Evolutionary conservation across 495 filamentous ascomycete species (phyloP), one percentile per base, ranked within the genome.

Genomic region (Podospora tetraspora): DNA sequence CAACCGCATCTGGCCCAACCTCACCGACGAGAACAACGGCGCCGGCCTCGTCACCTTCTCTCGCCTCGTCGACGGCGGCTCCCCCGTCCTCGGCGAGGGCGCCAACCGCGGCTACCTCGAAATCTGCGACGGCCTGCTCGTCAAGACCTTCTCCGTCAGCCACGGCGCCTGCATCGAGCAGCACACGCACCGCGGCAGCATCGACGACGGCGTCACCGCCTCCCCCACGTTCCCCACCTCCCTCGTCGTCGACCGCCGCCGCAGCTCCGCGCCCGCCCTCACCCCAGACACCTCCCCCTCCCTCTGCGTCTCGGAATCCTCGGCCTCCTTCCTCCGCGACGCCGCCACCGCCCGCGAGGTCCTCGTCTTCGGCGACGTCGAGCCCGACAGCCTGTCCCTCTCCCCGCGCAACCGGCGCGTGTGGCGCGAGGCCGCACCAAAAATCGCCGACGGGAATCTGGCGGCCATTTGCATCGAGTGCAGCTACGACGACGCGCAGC

Each of bases 1-100:
- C 79, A 93, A 97, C 74, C 78, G 97, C 59, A 96, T 99, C 63
- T 99, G 96, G 96, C 95, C 95, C 0, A 99, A 99, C 71, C 81
- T 99, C 37, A 95, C 93, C 0, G 93, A 98, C 78, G 96, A 99
- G 80, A 93, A 96, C 76, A 92, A 92, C 32, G 95, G 96, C 16
- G 92, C 93, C 25, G 96, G 96, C 2, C 81, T 99, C 7, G 86
- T 98, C 30, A 97, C 92, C 10, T 98, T 96, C 71, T 91, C 92
- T 77, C 88, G 95, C 27, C 80, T 99, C 23, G 86, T 89, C 2
- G 92, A 97, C 73, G 93, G 92, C n/a, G 93, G 93, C 12, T 92
- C 92, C 59, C 86, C 89, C 12, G 88, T 90, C 8, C 81, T 96
- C 19, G 92, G 92, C 12, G 89, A 89, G 69, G 92, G 91, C 5